These are phyloP conservation scores for Euphorbia pulcherrima DNA, from an alignment of 345 rosid genomes.

Conservation along the genomic window DNA sequence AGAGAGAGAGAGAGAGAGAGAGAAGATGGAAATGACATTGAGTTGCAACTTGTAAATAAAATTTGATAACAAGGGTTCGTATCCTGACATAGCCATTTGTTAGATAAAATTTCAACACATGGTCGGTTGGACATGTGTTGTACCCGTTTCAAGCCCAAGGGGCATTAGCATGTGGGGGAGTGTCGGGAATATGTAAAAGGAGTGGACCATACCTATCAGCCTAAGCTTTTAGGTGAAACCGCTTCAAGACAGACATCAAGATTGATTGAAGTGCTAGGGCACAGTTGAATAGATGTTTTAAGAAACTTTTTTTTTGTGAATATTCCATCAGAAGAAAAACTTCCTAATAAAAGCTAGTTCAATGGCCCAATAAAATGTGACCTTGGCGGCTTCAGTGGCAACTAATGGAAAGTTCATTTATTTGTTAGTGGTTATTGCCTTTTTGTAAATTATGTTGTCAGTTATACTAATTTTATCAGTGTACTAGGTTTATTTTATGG, in stretches of 20 bases:
- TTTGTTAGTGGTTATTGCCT: not conserved
- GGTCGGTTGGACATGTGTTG: too few species aligned
- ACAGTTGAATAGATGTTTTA: not conserved
- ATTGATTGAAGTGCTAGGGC: not conserved
- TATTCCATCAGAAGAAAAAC: not conserved
- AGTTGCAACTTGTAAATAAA: not conserved
- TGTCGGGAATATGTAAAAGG: too few species aligned
- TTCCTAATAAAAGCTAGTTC: not conserved
- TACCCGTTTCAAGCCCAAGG: too few species aligned
- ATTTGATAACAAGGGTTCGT: too few species aligned
- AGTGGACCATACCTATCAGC: too few species aligned
- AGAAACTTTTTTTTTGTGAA: not conserved
- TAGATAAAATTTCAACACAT: too few species aligned
- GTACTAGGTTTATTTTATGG: constrained; percentile 89
- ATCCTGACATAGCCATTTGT: too few species aligned
- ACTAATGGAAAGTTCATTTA: not conserved
- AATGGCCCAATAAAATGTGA: not conserved
- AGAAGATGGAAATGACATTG: not conserved
- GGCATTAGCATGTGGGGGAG: too few species aligned
- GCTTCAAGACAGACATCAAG: too few species aligned
- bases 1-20: too few species aligned
- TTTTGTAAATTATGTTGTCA: not conserved
- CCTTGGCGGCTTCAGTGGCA: not conserved
- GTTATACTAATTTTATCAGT: constrained; percentile 1
- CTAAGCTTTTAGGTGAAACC: too few species aligned